Evolutionary conservation across 2,329 filamentous ascomycete genomes (phyloP).

Genomic region (Microthyrium microscopicum): DNA sequence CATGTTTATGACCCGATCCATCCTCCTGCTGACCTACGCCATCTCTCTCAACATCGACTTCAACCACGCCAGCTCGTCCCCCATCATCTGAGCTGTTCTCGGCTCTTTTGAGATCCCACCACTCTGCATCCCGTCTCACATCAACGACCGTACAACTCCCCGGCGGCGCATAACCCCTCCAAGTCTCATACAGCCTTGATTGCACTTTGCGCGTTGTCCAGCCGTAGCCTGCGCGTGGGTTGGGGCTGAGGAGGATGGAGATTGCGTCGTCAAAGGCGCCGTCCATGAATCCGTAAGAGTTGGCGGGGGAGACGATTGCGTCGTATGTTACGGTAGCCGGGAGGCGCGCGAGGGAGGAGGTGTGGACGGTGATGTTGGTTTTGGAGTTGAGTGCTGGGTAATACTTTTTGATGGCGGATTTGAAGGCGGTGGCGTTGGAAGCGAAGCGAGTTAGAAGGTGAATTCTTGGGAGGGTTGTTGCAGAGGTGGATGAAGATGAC

Average conservation of each 20-base stretch:
- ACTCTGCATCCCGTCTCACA: conserved; percentile 24
- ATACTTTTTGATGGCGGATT: conserved; percentile 17
- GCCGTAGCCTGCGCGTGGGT: conserved; percentile 27
- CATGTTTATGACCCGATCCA: too few species aligned
- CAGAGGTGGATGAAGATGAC: too few species aligned
- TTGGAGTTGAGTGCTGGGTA: conserved; percentile 16
- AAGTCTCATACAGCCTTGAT: conserved; percentile 27
- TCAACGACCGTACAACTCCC: conserved; percentile 33
- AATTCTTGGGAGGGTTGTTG: conserved; percentile 19
- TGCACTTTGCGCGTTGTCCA: conserved; percentile 32
- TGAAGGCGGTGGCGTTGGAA: conserved; percentile 24
- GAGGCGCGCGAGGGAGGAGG: conserved; percentile 24
- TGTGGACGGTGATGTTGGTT: conserved; percentile 21
- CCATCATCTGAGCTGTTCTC: background rate
- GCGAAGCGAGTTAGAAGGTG: conserved; percentile 27
- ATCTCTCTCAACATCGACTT: background rate
- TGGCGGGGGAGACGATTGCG: conserved; percentile 36
- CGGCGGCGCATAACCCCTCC: conserved; percentile 34
- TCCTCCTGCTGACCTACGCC: background rate
- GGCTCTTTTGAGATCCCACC: conserved; percentile 11
- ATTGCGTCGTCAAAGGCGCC: conserved; percentile 40
- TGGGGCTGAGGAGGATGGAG: conserved; percentile 31
- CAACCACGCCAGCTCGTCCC: background rate
- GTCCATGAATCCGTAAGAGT: conserved; percentile 37
- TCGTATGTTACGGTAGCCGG: conserved; percentile 24